Percentiles rank a stretch among this genome's conserved stretches.
These are phyloP conservation scores for Nadsonia commutata DNA, from an alignment of 1,139 yeast genomes.

Conservation along the genomic window DNA sequence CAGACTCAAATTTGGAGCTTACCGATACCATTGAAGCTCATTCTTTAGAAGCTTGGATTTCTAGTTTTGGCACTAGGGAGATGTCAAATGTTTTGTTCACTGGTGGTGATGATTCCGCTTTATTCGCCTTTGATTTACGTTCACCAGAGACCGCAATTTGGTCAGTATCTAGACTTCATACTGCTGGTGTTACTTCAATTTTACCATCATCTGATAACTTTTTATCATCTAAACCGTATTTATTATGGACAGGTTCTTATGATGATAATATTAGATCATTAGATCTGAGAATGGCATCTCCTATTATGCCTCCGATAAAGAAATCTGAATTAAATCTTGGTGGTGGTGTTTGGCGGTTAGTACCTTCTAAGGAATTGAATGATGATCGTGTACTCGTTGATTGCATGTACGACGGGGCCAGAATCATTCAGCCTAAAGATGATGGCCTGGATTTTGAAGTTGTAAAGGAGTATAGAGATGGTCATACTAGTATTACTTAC, in stretches of 20 bases:
- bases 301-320: conserved; percentile 33
- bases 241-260: conserved; percentile 78
- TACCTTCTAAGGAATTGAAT: conserved; percentile 38
- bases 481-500: conserved; percentile 85
- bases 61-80: conserved; percentile 48
- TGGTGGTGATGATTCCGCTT: conserved; percentile 79
- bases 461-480: conserved; percentile 39
- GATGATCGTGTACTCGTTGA: conserved; percentile 45
- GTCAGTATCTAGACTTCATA: conserved; percentile 40
- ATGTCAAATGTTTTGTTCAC: conserved; percentile 50
- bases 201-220: conserved; percentile 24
- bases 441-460: conserved; percentile 21
- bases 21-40: conserved; percentile 27
- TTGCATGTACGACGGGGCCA: conserved; percentile 94
- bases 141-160: not conserved
- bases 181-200: conserved; percentile 81
- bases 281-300: conserved; percentile 49
- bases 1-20: conserved; percentile 9
- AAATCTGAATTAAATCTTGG: conserved; percentile 40
- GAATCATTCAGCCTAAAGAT: conserved; percentile 32
- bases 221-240: conserved; percentile 26
- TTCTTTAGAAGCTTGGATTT: conserved; percentile 81
- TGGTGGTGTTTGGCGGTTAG: conserved; percentile 91
- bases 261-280: conserved; percentile 63
- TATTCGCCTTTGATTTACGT: conserved; percentile 66